Base-by-base conservation (phyloP, 2,329 filamentous ascomycete genomes). In the Paecilomyces sp. region DNA sequence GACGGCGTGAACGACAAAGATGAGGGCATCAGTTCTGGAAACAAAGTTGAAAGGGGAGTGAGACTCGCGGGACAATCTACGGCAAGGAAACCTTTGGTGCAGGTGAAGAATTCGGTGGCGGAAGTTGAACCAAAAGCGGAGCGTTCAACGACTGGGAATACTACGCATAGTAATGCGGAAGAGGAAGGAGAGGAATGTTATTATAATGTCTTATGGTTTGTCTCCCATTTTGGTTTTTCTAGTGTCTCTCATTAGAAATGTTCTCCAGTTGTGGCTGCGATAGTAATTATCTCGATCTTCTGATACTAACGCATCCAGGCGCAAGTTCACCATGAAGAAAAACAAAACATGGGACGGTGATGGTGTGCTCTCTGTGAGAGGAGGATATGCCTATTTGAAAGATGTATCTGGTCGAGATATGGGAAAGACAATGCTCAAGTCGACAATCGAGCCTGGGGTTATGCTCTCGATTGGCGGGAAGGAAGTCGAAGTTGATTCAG, bases 261-360 rank as follows among this genome's bases (percentile, higher is more conserved):
- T 28, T 28, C 25, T 1, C 1, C 25, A 28, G 2, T 28, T 28
- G 25, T 28, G 6, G 25, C 3, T 22, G 22, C 22, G 22, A 22
- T 22, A 22, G 30, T 31, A 3, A 1, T 31, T 4, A 9, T 31
- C 12, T 33, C 31, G 1, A 33, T 9, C 8, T 33, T 33, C 1
- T 33, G 31, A 11, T 28, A 8, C 30, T 25, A 60, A 58, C 50
- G 51, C 31, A 54, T 11, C 6, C 25, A 85, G 84, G 87, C 84
- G 88, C 22, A 89, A 88, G 71, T 83, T 82, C 57, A 89, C 86
- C 0, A 82, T 77, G 5, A 90, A 89, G 71, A 91, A 90, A 74
- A 85, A 90, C 72, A 90, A 90, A 70, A 90, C 86, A 4, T 91
- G 88, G 87, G 88, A 90, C 67, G 87, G 88, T 2, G 88, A 91